These are phyloP conservation scores for Fusarium pseudonygamai DNA, from an alignment of 2,329 filamentous ascomycete species.

Conservation along the genomic window DNA sequence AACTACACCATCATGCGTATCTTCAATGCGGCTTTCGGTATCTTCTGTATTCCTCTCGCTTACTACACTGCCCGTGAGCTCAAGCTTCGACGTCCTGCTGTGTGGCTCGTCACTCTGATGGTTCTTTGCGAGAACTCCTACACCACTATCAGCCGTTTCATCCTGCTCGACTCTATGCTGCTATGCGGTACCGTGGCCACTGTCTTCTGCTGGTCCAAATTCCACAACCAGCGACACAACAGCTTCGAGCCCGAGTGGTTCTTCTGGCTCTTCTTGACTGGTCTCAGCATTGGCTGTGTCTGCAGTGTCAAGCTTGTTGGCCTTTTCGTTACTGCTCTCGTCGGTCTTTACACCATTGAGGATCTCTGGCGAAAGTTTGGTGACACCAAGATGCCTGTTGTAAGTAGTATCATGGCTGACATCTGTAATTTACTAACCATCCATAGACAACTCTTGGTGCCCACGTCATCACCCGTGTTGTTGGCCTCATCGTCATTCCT, in stretches of 20 bases:
- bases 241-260: conserved; percentile 95
- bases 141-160: conserved; percentile 98
- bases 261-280: conserved; percentile 91
- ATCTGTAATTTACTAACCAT: conserved; percentile 8
- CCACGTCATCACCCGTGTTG: conserved; percentile 81
- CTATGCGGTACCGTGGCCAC: conserved; percentile 99
- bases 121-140: conserved; percentile 99
- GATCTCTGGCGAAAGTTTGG: conserved; percentile 99
- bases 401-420: conserved; percentile 51
- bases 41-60: conserved; percentile 89
- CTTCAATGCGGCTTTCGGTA: conserved; percentile 96
- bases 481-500: conserved; percentile 89
- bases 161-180: conserved; percentile 97
- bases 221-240: conserved; percentile 86
- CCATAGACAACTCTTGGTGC: conserved; percentile 70
- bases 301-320: conserved; percentile 99
- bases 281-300: conserved; percentile 95
- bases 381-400: conserved; percentile 87
- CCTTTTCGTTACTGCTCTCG: conserved; percentile 92
- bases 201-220: conserved; percentile 95
- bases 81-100: conserved; percentile 83
- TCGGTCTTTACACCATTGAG: conserved; percentile 94
- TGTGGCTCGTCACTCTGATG: conserved; percentile 97
- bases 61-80: conserved; percentile 95
- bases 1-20: conserved; percentile 99